Base-by-base conservation (phyloP, 2,329 filamentous ascomycete genomes). In the Fusarium sp. region DNA sequence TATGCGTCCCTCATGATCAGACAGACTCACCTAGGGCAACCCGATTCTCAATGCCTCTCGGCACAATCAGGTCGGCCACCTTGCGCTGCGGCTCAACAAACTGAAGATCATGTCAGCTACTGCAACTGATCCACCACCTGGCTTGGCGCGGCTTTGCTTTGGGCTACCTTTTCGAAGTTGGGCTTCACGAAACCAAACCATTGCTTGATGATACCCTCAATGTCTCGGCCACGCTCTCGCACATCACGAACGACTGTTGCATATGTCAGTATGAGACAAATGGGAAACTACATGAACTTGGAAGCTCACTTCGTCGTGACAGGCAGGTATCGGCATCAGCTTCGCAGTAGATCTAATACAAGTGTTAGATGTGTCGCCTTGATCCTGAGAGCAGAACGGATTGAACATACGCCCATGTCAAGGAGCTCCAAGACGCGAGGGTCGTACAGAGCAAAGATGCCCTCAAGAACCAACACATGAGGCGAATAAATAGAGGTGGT, bases 151-250 rank as follows among this genome's bases (percentile, higher is more conserved):
- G 52, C 8, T 20, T 5, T 57, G 3, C 14, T 14, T 27, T 31
- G 10, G 4, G 22, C 78, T 80, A 88, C 89, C 83, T 93, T 94
- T 82, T 96, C 93, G 79, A 97, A 98, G 80, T 98, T 98, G 4
- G 97, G 97, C 84, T 99, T 99, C 50, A 99, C 97, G 81, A 94
- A 99, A 13, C 86, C 86, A 82, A 98, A 98, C 97, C 97, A 99
- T 82, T 99, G 97, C 83, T 98, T 98, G 82, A 99, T 95, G 79
- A 95, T 96, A 45, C 97, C 97, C 81, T 98, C 94, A 66, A 98
- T 93, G 79, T 98, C 96, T 80, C 97, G 90, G 4, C 94, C 96
- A 79, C 97, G 92, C 78, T 98, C 94, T 77, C 91, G 91, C 24
- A 98, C 94, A 84, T 99, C 97, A 79, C 97, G 93, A 41, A 95